Conservation (phyloP, 768 basidiomycete genomes). For the Tylopilus rubrobrunneus region DNA sequence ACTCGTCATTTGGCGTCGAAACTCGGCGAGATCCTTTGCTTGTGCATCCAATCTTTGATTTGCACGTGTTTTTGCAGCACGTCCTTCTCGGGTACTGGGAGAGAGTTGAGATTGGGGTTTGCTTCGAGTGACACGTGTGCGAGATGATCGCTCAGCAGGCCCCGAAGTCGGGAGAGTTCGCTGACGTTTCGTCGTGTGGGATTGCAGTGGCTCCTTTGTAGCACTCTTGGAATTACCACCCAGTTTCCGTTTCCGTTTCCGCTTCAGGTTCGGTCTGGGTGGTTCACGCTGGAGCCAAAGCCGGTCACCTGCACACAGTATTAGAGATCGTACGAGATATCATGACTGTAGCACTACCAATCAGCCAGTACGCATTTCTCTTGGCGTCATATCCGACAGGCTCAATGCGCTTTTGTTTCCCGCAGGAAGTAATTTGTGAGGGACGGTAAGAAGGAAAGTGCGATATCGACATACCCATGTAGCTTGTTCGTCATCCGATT, state of each 20-base stretch:
- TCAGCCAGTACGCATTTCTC: slow-evolving; percentile 79
- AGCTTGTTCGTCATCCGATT: slow-evolving; percentile 71
- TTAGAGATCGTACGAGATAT: slow-evolving; percentile 1
- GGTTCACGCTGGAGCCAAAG: slow-evolving; percentile 81
- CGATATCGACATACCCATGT: slow-evolving; percentile 58
- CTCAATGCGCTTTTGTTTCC: slow-evolving; percentile 61
- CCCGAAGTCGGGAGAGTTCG: slow-evolving; percentile 12
- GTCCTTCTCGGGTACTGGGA: slow-evolving; percentile 42
- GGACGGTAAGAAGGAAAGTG: not conserved
- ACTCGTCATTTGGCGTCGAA: slow-evolving; percentile 44
- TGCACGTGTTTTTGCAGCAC: slow-evolving; percentile 69
- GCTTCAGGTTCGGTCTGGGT: slow-evolving; percentile 45
- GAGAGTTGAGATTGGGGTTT: slow-evolving; percentile 13
- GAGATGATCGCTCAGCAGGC: slow-evolving; percentile 3
- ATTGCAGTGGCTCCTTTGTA: slow-evolving; percentile 18
- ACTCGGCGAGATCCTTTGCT: slow-evolving; percentile 62
- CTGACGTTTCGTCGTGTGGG: slow-evolving; percentile 24
- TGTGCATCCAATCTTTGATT: slow-evolving; percentile 67
- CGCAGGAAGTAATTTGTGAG: not conserved
- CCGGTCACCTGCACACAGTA: slow-evolving; percentile 55
- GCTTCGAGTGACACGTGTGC: slow-evolving; percentile 12
- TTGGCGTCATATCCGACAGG: slow-evolving; percentile 82
- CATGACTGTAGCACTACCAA: slow-evolving; percentile 52
- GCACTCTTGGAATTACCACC: slow-evolving; percentile 13
- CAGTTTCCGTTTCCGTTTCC: slow-evolving; percentile 40